Evolutionary conservation across 176 grass and related monocot genomes (phyloP).

Genomic region (Carex myosuroides): DNA sequence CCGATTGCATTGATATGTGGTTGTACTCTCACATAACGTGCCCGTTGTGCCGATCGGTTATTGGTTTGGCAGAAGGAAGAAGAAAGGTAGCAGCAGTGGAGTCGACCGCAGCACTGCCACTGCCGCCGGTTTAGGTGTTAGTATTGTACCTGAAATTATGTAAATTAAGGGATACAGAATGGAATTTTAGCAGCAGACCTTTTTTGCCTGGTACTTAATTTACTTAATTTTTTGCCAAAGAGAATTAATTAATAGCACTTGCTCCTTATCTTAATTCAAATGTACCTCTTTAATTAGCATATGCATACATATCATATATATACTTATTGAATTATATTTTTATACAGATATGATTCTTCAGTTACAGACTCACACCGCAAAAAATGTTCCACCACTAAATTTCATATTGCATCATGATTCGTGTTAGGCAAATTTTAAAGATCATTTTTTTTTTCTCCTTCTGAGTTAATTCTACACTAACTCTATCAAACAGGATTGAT

Average conservation of each 20-base stretch:
- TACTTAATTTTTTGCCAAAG: not conserved
- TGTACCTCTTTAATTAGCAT: no score
- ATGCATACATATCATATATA: no score
- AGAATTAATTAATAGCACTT: not conserved
- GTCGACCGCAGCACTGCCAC: not conserved
- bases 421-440: no score
- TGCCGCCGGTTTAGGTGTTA: not conserved
- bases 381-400: no score
- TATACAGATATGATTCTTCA: no score
- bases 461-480: not conserved
- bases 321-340: no score
- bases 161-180: not conserved
- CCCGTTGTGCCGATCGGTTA: constrained; percentile 27
- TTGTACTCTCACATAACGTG: constrained; percentile 17
- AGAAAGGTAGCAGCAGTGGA: not conserved
- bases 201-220: not conserved
- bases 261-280: not conserved
- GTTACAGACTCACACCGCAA: no score
- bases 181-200: not conserved
- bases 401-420: no score
- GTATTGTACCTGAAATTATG: not conserved
- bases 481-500: not conserved
- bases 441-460: no score
- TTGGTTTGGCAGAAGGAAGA: not conserved
- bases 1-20: constrained; percentile 30